These are phyloP conservation scores for Microdochium bolleyi DNA, from an alignment of 2,329 filamentous ascomycete genomes.

Conservation along the genomic window DNA sequence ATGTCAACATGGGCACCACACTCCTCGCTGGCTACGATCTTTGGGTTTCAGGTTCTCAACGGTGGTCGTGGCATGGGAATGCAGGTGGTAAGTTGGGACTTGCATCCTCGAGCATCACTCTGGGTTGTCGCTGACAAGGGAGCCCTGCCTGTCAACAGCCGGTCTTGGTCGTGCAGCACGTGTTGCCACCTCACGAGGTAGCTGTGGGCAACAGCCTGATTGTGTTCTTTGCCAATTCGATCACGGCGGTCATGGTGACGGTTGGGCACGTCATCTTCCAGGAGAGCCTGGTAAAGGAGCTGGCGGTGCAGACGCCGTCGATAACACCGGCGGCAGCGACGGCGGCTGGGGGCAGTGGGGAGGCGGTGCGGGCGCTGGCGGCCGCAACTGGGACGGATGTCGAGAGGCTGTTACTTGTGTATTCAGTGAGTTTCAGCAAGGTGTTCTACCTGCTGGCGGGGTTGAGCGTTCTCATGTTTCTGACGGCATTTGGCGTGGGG, in stretches of 20 bases:
- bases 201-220: constrained; percentile 16
- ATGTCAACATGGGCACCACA: constrained; percentile 16
- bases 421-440: constrained; percentile 13
- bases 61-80: constrained; percentile 15
- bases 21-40: constrained; percentile 15
- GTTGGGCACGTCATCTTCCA: constrained; percentile 19
- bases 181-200: constrained; percentile 13
- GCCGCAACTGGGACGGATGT: constrained; percentile 14
- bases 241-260: constrained; percentile 15
- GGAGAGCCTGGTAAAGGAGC: constrained; percentile 11
- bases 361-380: constrained; percentile 16
- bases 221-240: constrained; percentile 19
- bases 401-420: constrained; percentile 12
- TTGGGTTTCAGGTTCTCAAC: constrained; percentile 19
- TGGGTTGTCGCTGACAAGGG: not conserved
- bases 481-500: constrained; percentile 17
- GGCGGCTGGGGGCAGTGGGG: constrained; percentile 17
- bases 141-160: constrained; percentile 4
- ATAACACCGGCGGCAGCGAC: constrained; percentile 13
- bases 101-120: not conserved
- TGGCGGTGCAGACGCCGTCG: constrained; percentile 12
- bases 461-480: constrained; percentile 10
- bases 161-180: constrained; percentile 18
- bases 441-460: constrained; percentile 18
- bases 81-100: constrained; percentile 10